Percentiles rank a stretch among this genome's conserved stretches.
Evolutionary conservation across 2,329 filamentous ascomycete species (phyloP).

Genomic region (Xylariaceae sp.): DNA sequence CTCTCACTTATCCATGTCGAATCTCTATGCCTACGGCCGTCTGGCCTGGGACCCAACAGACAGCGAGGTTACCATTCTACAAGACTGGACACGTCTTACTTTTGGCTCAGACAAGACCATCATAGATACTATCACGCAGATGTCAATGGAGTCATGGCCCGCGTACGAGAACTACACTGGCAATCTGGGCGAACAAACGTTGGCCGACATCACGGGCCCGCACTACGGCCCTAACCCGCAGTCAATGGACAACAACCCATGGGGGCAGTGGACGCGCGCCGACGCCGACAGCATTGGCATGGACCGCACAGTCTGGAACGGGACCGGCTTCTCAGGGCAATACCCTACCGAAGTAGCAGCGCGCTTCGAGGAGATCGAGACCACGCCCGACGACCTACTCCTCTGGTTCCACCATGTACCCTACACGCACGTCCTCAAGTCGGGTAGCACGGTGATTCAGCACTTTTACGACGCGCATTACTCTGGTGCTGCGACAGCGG

Average conservation of each 20-base stretch:
- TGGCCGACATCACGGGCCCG: slow-evolving; percentile 62
- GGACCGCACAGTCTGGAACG: slow-evolving; percentile 66
- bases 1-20: slow-evolving; percentile 65
- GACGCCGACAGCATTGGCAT: slow-evolving; percentile 59
- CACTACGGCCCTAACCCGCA: slow-evolving; percentile 66
- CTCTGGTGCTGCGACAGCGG: slow-evolving; percentile 54
- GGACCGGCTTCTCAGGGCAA: slow-evolving; percentile 61
- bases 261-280: slow-evolving; percentile 70
- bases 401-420: slow-evolving; percentile 73
- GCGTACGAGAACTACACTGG: slow-evolving; percentile 68
- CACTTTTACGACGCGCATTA: slow-evolving; percentile 50
- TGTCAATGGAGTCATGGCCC: slow-evolving; percentile 67
- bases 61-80: slow-evolving; percentile 45
- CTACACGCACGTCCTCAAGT: slow-evolving; percentile 57
- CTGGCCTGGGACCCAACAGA: slow-evolving; percentile 59
- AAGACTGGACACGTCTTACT: slow-evolving; percentile 66
- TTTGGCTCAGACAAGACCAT: slow-evolving; percentile 53
- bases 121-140: slow-evolving; percentile 53
- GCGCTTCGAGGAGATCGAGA: slow-evolving; percentile 55
- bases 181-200: slow-evolving; percentile 65
- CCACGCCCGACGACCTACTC: slow-evolving; percentile 63
- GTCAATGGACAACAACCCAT: slow-evolving; percentile 62
- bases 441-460: slow-evolving; percentile 59
- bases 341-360: slow-evolving; percentile 58
- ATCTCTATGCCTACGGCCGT: slow-evolving; percentile 65